Evolutionary conservation across 129 eudicot species (phyloP).

Genomic region (Oenanthe sinensis): DNA sequence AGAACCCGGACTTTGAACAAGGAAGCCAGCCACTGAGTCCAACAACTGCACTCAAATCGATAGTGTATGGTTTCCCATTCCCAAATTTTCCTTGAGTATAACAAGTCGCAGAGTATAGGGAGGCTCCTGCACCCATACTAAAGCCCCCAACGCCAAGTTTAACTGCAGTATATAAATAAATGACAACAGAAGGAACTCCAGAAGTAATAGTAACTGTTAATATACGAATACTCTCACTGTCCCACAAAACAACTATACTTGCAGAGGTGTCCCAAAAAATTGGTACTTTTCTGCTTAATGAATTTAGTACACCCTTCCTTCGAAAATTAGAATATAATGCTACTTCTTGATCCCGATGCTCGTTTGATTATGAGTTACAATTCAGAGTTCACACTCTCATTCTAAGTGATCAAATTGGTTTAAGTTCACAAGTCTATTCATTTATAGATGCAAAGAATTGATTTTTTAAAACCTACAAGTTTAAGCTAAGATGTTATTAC

Average conservation of each 20-base stretch:
- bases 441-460: not conserved
- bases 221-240: not conserved
- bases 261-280: not conserved
- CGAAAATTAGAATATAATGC: not conserved
- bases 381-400: not conserved
- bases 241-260: not conserved
- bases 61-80: conserved; percentile 48
- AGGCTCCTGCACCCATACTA: conserved; percentile 90
- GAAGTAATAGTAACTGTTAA: not conserved
- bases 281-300: not conserved
- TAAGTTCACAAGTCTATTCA: not conserved
- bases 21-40: conserved; percentile 97
- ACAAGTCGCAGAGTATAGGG: conserved; percentile 75
- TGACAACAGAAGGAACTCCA: not conserved
- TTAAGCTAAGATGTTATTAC: not conserved
- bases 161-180: conserved; percentile 28
- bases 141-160: conserved; percentile 84
- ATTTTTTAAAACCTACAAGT: not conserved
- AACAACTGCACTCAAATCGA: conserved; percentile 66
- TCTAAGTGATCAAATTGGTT: not conserved
- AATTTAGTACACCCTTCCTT: not conserved
- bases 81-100: conserved; percentile 55
- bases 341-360: not conserved
- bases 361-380: not conserved
- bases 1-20: conserved; percentile 53